phyloP scores from a whole-genome alignment of 2,329 filamentous ascomycete genomes.

The Cladosporium phlei region DNA sequence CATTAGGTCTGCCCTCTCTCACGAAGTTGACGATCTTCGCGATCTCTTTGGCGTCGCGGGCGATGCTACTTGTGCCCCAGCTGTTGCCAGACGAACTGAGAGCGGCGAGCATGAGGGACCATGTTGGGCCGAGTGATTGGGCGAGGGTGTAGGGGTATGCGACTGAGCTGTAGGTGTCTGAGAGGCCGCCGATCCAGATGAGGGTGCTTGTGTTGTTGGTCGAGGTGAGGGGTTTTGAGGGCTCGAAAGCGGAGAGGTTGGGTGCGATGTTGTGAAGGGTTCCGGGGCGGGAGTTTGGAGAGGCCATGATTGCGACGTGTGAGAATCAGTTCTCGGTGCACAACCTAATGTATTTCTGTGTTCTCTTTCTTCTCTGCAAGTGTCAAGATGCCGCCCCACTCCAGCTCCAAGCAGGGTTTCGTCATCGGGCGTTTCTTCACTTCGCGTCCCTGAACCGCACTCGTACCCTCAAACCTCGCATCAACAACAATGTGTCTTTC shows the following conservation, averaged over 20 bases:
- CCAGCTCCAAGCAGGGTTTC: no score
- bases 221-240: slow-evolving; percentile 26
- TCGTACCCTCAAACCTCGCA: no score
- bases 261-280: slow-evolving; percentile 39
- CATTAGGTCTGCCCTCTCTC: slow-evolving; percentile 34
- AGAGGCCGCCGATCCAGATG: slow-evolving; percentile 66
- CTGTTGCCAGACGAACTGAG: slow-evolving; percentile 48
- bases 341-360: no score
- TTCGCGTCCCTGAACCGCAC: no score
- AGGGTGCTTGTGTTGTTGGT: slow-evolving; percentile 51
- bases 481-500: no score
- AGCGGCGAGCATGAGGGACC: slow-evolving; percentile 44
- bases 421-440: no score
- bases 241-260: slow-evolving; percentile 44
- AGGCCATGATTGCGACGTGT: not conserved
- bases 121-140: slow-evolving; percentile 43
- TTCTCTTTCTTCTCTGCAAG: no score
- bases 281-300: slow-evolving; percentile 25
- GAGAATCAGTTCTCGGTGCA: no score
- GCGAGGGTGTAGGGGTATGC: slow-evolving; percentile 53
- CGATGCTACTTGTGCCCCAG: slow-evolving; percentile 52
- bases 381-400: no score
- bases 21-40: slow-evolving; percentile 50
- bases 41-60: slow-evolving; percentile 52
- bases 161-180: slow-evolving; percentile 64